Evolutionary conservation across 2,329 filamentous ascomycete genomes (phyloP).

Genomic region (Fusarium sp.): DNA sequence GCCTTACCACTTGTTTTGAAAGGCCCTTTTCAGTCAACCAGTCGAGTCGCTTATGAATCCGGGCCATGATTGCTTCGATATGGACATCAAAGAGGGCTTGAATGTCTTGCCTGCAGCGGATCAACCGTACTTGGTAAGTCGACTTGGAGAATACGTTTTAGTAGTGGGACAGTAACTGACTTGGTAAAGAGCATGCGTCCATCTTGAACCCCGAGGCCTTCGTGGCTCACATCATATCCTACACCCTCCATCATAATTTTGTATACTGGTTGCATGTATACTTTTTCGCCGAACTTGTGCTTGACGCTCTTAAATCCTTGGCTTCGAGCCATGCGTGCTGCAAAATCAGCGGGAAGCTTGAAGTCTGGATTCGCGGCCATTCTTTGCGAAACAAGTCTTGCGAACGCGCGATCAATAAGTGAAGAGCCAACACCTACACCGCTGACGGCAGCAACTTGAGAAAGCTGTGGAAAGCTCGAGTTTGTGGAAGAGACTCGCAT

Average conservation of each 20-base stretch:
- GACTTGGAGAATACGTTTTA: neutral
- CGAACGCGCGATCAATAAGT: slow-evolving; percentile 56
- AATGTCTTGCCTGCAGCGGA: slow-evolving; percentile 50
- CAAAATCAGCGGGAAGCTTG: slow-evolving; percentile 49
- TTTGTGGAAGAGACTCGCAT: slow-evolving; percentile 52
- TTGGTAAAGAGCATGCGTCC: slow-evolving; percentile 53
- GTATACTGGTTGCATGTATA: slow-evolving; percentile 52
- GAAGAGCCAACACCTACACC: slow-evolving; percentile 58
- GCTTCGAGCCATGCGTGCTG: slow-evolving; percentile 49
- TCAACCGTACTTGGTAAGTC: neutral
- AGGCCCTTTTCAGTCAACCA: slow-evolving; percentile 48
- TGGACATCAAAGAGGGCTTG: slow-evolving; percentile 53
- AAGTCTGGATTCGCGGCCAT: slow-evolving; percentile 50
- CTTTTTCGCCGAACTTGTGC: slow-evolving; percentile 56
- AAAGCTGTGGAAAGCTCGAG: slow-evolving; percentile 42
- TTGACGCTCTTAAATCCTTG: slow-evolving; percentile 51
- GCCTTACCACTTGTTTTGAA: slow-evolving; percentile 49
- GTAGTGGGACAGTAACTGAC: slow-evolving; percentile 41
- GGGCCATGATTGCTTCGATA: slow-evolving; percentile 46
- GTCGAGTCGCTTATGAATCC: slow-evolving; percentile 53
- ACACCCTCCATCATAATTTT: slow-evolving; percentile 56
- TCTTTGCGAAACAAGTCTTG: slow-evolving; percentile 50
- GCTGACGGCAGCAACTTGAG: slow-evolving; percentile 51
- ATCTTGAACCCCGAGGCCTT: slow-evolving; percentile 49
- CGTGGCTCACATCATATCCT: slow-evolving; percentile 51